These are phyloP conservation scores for Pestalotiopsis sp. DNA, from an alignment of 2,329 filamentous ascomycete species.

Conservation along the genomic window DNA sequence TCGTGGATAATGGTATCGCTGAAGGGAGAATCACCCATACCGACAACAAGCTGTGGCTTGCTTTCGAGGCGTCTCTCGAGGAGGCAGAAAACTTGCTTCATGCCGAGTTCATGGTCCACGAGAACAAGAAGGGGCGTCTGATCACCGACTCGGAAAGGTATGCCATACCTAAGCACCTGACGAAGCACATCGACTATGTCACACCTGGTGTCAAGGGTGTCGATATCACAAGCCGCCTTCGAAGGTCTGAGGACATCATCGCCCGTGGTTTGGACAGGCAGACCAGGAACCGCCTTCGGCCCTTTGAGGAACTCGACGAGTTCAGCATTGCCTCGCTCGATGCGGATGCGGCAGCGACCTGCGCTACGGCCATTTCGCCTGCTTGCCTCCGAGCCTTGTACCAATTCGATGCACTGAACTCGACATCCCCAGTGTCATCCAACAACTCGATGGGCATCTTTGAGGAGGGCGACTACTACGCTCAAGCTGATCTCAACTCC, in stretches of 20 bases:
- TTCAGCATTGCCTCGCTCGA: not conserved
- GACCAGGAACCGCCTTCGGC: not conserved
- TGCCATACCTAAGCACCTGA: constrained; percentile 24
- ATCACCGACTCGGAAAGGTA: constrained; percentile 18
- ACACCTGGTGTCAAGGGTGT: constrained; percentile 21
- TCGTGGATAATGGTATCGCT: constrained; percentile 1
- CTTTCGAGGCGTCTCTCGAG: constrained; percentile 5
- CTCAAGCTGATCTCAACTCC: constrained; percentile 34
- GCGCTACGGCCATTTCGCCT: not conserved
- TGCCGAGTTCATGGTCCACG: constrained; percentile 23
- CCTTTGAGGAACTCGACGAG: not conserved
- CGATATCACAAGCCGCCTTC: not conserved
- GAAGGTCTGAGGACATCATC: not conserved
- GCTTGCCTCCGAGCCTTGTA: constrained; percentile 6
- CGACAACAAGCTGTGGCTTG: constrained; percentile 7
- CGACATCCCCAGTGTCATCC: constrained; percentile 18
- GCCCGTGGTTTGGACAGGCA: not conserved
- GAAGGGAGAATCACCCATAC: constrained; percentile 7
- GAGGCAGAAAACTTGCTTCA: constrained; percentile 37
- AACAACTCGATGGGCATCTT: constrained; percentile 27
- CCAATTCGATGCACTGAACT: constrained; percentile 17
- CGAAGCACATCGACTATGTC: constrained; percentile 28
- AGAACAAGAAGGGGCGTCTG: constrained; percentile 5
- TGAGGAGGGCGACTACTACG: constrained; percentile 41
- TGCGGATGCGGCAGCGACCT: not conserved